A percentile compares a stretch with the other conserved stretches of the same genome.
phyloP scores from a whole-genome alignment of 352 stramenopile species.

The Peronospora destructor region DNA sequence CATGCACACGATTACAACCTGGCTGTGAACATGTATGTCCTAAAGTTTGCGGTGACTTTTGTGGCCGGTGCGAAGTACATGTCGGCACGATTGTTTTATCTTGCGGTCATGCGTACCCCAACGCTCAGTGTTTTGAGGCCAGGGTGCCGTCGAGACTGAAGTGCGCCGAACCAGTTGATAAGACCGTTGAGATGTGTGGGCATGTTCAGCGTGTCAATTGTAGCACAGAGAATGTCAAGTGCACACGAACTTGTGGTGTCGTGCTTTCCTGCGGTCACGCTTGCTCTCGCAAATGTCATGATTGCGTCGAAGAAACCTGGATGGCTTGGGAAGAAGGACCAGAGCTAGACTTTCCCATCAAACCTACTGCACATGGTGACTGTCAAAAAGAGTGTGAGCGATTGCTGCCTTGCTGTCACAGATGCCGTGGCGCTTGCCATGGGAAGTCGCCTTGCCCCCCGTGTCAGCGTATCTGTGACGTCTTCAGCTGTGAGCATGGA shows the following conservation, averaged over 20 bases:
- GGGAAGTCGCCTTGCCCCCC: constrained; percentile 39
- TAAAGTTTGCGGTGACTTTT: constrained; percentile 50
- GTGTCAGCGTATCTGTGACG: constrained; percentile 43
- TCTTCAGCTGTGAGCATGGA: constrained; percentile 53
- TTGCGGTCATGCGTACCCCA: constrained; percentile 47
- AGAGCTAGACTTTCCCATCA: constrained; percentile 27
- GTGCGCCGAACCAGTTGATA: constrained; percentile 26
- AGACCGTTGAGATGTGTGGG: constrained; percentile 27
- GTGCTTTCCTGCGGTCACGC: constrained; percentile 33
- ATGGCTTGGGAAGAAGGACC: constrained; percentile 10
- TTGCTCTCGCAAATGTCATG: constrained; percentile 30
- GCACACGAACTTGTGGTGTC: constrained; percentile 18
- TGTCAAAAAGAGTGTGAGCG: constrained; percentile 63
- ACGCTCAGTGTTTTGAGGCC: constrained; percentile 24
- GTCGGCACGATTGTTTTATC: constrained; percentile 36
- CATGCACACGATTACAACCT: constrained; percentile 46
- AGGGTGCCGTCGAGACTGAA: constrained; percentile 16
- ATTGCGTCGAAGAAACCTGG: constrained; percentile 33
- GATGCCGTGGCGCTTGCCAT: constrained; percentile 55
- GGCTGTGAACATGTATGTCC: constrained; percentile 46
- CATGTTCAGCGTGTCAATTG: constrained; percentile 26
- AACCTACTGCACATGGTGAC: constrained; percentile 28
- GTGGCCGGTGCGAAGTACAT: constrained; percentile 39
- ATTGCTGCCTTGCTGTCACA: constrained; percentile 56
- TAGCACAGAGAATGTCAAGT: constrained; percentile 19